Base-by-base conservation (phyloP, 2,329 filamentous ascomycete species). In the Neofusicoccum ribis region DNA sequence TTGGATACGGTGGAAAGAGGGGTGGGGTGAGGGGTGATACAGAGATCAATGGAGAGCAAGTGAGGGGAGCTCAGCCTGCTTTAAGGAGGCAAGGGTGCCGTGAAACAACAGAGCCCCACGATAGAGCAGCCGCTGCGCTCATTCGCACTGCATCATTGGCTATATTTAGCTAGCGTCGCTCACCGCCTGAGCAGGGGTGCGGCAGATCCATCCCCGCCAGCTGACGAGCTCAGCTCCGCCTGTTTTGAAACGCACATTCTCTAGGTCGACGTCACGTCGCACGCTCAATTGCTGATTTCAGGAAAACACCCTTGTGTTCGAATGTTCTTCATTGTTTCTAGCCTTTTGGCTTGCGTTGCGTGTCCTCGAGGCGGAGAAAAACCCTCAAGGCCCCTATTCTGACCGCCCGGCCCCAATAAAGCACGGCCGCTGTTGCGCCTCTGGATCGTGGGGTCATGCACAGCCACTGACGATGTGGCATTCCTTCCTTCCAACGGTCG, bases 21-120 rank as follows among this genome's bases (percentile, higher is more conserved):
- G 44, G 34, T 64, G 43, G 37, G 56, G 43, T n/a, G 41, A 23
- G 34, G 17, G 43, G 51, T 41, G 43, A 31, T 27, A 50, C n/a
- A 43, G 51, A 15, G 52, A 44, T 37, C 11, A 39, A 50, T 59
- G 63, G 43, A 44, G n/a, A 36, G 50, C 15, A 51, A 43, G 44
- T 56, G 63, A 65, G 54, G 63, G 56, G 54, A 52, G 37, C 36
- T 46, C 15, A 36, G 37, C 54, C 23, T 52, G 54, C 56, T 65
- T 65, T 51, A 65, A 65, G 63, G 63, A 65, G 63, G 46, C 31
- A 39, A 65, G 43, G 63, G 63, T 56, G 61, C 51, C 41, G 63
- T 59, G 51, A 56, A 64, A 64, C 63, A 54, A 47, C 50, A 46
- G 61, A 64, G 63, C 44, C 54, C 63, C 63, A 65, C 56, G 63